Percentiles rank a stretch among this genome's conserved stretches.
These are phyloP conservation scores for Diutina sp. DNA, from an alignment of 1,139 yeast genomes.

Conservation along the genomic window DNA sequence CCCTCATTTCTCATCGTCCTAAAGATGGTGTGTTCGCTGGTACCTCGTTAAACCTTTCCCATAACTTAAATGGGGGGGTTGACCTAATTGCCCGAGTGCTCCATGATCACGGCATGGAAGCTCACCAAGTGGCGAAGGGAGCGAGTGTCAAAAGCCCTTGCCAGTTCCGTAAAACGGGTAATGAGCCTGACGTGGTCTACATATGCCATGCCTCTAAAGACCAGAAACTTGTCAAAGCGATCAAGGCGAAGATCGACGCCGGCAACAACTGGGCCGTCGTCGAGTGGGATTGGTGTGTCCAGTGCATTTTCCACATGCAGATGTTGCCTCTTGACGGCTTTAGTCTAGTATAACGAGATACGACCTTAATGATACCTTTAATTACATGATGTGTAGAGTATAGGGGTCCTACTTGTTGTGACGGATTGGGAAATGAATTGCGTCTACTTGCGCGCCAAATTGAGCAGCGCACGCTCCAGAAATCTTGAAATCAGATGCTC, in stretches of 20 bases:
- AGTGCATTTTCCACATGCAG: slow-evolving; percentile 39
- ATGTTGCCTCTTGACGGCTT: slow-evolving; percentile 16
- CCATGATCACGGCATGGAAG: slow-evolving; percentile 44
- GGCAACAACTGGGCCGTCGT: slow-evolving; percentile 22
- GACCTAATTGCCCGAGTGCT: slow-evolving; percentile 50
- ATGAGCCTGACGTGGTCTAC: slow-evolving; percentile 12
- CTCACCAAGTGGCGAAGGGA: slow-evolving; percentile 11
- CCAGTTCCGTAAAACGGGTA: neutral
- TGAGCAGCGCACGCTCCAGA: too few relatives aligned
- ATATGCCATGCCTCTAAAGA: slow-evolving; percentile 32
- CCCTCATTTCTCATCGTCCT: neutral
- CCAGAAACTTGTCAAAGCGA: slow-evolving; percentile 24
- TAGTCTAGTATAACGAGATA: slow-evolving; percentile 5
- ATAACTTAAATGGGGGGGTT: slow-evolving; percentile 57
- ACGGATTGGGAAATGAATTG: too few relatives aligned
- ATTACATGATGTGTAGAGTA: too few relatives aligned
- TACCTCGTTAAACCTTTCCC: slow-evolving; percentile 41
- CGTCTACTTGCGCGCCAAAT: too few relatives aligned
- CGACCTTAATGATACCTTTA: neutral
- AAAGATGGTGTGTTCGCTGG: slow-evolving; percentile 15
- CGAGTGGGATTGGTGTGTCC: slow-evolving; percentile 63
- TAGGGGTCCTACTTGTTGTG: too few relatives aligned
- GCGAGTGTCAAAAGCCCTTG: neutral
- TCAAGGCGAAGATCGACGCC: neutral
- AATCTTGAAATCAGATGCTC: too few relatives aligned